Percentiles rank a stretch among this genome's conserved stretches.
Conservation (phyloP, 1,284 basidiomycete species). For the Fomitiporia mediterranea region DNA sequence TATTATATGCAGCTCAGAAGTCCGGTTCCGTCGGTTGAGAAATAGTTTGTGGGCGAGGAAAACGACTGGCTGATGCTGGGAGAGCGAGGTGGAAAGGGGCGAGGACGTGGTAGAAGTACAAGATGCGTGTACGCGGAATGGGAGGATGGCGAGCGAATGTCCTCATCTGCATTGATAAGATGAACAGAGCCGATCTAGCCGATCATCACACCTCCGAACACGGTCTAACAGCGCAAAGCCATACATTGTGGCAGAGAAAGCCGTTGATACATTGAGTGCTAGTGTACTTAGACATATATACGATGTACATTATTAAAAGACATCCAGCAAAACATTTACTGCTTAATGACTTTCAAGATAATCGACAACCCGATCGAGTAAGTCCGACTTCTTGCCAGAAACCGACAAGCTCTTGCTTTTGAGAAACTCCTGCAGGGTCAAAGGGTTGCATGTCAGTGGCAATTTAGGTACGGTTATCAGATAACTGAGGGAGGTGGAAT, state of each 20-base stretch:
- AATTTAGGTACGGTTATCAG: slow-evolving; percentile 11
- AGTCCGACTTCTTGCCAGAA: slow-evolving; percentile 66
- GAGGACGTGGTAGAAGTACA: not conserved
- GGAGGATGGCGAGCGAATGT: slow-evolving; percentile 4
- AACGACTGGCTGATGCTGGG: slow-evolving; percentile 2
- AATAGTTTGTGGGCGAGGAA: too few species aligned
- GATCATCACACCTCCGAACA: not conserved
- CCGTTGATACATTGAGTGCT: not conserved
- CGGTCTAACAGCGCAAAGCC: not conserved
- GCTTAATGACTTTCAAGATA: slow-evolving; percentile 50
- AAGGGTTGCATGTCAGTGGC: not conserved
- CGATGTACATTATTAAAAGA: too few species aligned
- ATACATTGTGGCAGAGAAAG: too few species aligned
- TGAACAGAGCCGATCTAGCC: slow-evolving; percentile 15
- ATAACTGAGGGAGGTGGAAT: slow-evolving; percentile 1
- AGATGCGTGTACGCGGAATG: not conserved
- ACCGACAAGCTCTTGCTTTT: slow-evolving; percentile 55
- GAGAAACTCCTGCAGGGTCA: slow-evolving; percentile 65
- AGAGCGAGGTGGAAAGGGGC: not conserved
- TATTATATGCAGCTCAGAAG: not conserved
- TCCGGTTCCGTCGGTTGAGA: too few species aligned
- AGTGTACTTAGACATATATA: not conserved
- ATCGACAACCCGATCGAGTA: slow-evolving; percentile 56
- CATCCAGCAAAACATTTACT: too few species aligned
- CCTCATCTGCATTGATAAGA: slow-evolving; percentile 18